These are phyloP conservation scores for Suillus discolor DNA, from an alignment of 768 basidiomycete genomes.

Conservation along the genomic window DNA sequence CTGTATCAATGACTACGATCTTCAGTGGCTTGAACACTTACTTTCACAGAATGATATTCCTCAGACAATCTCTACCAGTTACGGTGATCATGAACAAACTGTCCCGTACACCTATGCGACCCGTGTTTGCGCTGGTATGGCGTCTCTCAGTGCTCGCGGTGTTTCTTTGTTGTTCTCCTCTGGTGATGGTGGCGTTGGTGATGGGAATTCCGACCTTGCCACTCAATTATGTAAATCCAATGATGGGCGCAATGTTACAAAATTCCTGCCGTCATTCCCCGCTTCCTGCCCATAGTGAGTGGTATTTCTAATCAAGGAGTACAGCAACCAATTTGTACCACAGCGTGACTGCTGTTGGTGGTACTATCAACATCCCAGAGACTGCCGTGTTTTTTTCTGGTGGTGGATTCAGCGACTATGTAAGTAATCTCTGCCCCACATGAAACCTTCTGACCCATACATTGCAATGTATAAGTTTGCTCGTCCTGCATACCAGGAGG, in stretches of 20 bases:
- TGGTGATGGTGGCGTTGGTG: constrained; percentile 75
- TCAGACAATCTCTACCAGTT: constrained; percentile 70
- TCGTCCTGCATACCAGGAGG: constrained; percentile 56
- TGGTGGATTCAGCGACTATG: constrained; percentile 74
- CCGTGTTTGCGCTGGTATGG: constrained; percentile 63
- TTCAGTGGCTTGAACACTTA: constrained; percentile 67
- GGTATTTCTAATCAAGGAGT: background rate
- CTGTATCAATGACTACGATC: background rate
- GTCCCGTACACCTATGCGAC: constrained; percentile 60
- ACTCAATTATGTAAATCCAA: constrained; percentile 61
- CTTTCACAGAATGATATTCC: constrained; percentile 48
- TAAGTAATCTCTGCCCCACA: constrained; percentile 29
- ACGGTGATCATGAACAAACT: constrained; percentile 76
- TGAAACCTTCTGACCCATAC: background rate
- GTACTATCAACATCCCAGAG: constrained; percentile 61
- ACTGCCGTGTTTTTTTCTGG: constrained; percentile 63
- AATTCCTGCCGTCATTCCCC: constrained; percentile 67
- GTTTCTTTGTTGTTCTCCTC: constrained; percentile 65
- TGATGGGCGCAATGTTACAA: constrained; percentile 52
- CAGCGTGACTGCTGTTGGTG: constrained; percentile 76
- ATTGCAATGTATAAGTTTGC: constrained; percentile 40
- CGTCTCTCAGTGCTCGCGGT: constrained; percentile 68
- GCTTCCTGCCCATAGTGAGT: constrained; percentile 58
- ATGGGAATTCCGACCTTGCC: constrained; percentile 52
- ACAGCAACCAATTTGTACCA: background rate